These are phyloP conservation scores for Incumbomyces lentus DNA, from an alignment of 2,329 filamentous ascomycete genomes.

Conservation along the genomic window DNA sequence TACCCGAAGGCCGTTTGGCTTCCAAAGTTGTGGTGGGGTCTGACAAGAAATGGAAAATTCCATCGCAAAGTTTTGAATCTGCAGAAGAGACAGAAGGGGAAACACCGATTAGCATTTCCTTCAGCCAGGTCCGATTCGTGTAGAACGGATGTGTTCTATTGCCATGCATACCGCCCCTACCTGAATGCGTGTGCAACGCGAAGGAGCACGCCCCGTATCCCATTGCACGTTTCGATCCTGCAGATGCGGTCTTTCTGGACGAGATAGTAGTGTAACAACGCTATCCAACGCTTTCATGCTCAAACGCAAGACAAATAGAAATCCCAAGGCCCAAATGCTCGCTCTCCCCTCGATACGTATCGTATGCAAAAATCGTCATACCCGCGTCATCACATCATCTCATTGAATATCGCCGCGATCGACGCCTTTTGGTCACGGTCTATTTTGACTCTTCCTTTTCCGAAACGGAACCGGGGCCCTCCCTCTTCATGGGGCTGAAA, in stretches of 20 bases:
- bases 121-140: too few relatives aligned
- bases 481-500: conserved; percentile 21
- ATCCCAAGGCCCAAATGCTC: not conserved
- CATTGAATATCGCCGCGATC: too few relatives aligned
- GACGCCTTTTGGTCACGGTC: not conserved
- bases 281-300: not conserved
- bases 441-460: conserved; percentile 1
- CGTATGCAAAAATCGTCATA: not conserved
- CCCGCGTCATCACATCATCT: not conserved
- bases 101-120: not conserved
- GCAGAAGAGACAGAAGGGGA: not conserved
- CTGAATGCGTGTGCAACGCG: too few relatives aligned
- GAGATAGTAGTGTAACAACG: not conserved
- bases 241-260: not conserved
- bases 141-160: too few relatives aligned
- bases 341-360: not conserved
- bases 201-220: too few relatives aligned
- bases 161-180: too few relatives aligned
- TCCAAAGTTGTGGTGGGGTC: too few relatives aligned
- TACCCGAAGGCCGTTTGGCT: too few relatives aligned
- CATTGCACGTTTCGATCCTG: not conserved
- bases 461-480: not conserved
- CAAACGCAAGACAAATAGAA: conserved; percentile 2
- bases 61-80: too few relatives aligned
- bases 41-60: too few relatives aligned